Evolutionary conservation across 306 rosid genomes (phyloP), one percentile per base, ranked within the genome.

Genomic region (Vicia faba): DNA sequence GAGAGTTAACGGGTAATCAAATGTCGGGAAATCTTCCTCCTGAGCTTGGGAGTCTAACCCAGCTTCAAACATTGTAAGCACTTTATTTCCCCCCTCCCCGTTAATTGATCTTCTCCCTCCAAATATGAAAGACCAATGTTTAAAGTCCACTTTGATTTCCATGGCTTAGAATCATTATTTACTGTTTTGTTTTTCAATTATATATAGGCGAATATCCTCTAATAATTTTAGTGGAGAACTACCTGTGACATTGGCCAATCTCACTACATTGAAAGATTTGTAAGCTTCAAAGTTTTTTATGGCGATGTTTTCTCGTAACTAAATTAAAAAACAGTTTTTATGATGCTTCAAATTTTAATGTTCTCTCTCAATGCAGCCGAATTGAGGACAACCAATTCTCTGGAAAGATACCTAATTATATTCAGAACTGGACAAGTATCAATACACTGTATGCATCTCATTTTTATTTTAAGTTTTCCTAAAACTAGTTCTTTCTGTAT

Each of bases 391-490:
- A 71, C 46, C 72, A 65, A n/a, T 85, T 89, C 66, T 77, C 78
- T n/a, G 96, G 96, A 43, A 75, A 70, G 68, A 85, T 87, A 71
- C 96, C 91, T 5, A 48, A 76, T 64, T 87, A 82, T 73, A 87
- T 89, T 40, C 76, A 64, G 69, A 84, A 62, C 4, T 89, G 88
- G 95, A 80, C 83, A 68, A 75, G 13, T 61, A 82, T 90, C 8
- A 1, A 6, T 0, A 72, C 9, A 72, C 12, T 90, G 95, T 90
- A 56, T 59, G 82, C 46, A n/a, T n/a, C n/a, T n/a, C n/a, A n/a
- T n/a, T n/a, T n/a, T n/a, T n/a, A n/a, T n/a, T n/a, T n/a, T n/a
- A n/a, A n/a, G n/a, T n/a, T 43, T 5, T 12, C 0, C 2, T 7
- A 3, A 14, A 9, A n/a, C 25, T n/a, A 13, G 14, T 11, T 64